Evolutionary conservation across 2,329 filamentous ascomycete species (phyloP).

Genomic region (Monosporascus sp.): DNA sequence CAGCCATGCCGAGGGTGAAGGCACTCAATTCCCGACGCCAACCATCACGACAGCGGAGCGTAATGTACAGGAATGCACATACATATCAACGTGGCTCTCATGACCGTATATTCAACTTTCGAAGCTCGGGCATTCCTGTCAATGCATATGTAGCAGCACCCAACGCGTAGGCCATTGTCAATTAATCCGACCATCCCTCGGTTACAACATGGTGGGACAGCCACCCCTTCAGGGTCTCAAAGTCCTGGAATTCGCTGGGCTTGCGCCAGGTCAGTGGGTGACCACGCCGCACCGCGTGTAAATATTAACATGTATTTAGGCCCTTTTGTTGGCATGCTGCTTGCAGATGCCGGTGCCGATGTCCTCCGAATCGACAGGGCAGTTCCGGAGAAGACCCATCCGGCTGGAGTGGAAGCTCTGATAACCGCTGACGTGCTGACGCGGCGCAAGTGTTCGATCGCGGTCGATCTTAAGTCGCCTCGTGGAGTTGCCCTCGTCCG

Average conservation of each 20-base stretch:
- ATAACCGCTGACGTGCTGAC: conserved; percentile 67
- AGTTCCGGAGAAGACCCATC: conserved; percentile 37
- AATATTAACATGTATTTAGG: conserved; percentile 41
- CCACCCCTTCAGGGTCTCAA: conserved; percentile 47
- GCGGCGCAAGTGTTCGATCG: conserved; percentile 74
- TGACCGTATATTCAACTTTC: no score
- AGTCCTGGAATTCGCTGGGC: conserved; percentile 55
- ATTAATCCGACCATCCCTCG: neutral
- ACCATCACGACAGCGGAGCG: no score
- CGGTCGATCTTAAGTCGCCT: conserved; percentile 69
- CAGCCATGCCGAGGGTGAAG: no score
- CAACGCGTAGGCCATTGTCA: no score
- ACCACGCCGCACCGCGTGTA: neutral
- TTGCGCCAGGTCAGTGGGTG: conserved; percentile 50
- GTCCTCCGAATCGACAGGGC: conserved; percentile 81
- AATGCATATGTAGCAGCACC: neutral
- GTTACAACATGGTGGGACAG: conserved; percentile 28
- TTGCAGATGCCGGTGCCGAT: conserved; percentile 83
- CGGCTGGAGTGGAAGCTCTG: conserved; percentile 26
- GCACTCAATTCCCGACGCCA: no score
- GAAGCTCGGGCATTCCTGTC: neutral
- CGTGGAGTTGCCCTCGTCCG: conserved; percentile 62
- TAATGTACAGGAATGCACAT: no score
- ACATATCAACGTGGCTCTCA: no score
- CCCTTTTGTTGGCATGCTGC: conserved; percentile 81